These are phyloP conservation scores for Spathaspora boniae DNA, from an alignment of 805 yeast genomes.

Conservation along the genomic window DNA sequence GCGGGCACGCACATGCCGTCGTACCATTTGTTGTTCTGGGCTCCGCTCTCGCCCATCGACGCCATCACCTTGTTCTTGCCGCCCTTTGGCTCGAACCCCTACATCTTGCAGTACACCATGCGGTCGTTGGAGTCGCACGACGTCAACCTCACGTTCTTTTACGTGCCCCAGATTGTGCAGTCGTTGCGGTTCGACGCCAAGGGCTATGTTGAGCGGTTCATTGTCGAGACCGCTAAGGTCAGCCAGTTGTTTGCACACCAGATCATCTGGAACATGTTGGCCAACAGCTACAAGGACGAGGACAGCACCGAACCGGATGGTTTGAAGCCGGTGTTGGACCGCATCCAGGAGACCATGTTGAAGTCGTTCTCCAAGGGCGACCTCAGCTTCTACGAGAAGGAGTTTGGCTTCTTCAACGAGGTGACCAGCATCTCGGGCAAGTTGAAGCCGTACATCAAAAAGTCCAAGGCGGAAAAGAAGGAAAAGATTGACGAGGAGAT, in stretches of 20 bases:
- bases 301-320: slow-evolving; percentile 77
- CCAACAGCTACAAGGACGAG: slow-evolving; percentile 88
- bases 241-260: slow-evolving; percentile 94
- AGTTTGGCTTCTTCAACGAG: slow-evolving; percentile 84
- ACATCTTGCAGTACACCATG: slow-evolving; percentile 81
- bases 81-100: slow-evolving; percentile 61
- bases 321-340: slow-evolving; percentile 79
- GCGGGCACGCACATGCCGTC: slow-evolving; percentile 35
- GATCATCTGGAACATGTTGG: slow-evolving; percentile 96
- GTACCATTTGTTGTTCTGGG: slow-evolving; percentile 60
- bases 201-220: slow-evolving; percentile 86
- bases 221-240: slow-evolving; percentile 87
- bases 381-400: slow-evolving; percentile 67
- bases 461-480: slow-evolving; percentile 94
- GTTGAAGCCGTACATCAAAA: slow-evolving; percentile 89
- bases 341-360: slow-evolving; percentile 63
- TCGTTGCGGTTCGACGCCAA: slow-evolving; percentile 73
- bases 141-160: slow-evolving; percentile 85
- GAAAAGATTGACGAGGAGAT: slow-evolving; percentile 95
- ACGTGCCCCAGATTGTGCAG: slow-evolving; percentile 98
- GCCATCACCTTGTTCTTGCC: slow-evolving; percentile 83
- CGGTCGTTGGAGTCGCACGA: slow-evolving; percentile 85
- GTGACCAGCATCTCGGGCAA: slow-evolving; percentile 94
- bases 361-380: slow-evolving; percentile 59
- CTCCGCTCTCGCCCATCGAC: slow-evolving; percentile 74